Evolutionary conservation across 2,329 filamentous ascomycete species (phyloP), one percentile per base, ranked within the genome.

Genomic region (Fusarium abutilonis): DNA sequence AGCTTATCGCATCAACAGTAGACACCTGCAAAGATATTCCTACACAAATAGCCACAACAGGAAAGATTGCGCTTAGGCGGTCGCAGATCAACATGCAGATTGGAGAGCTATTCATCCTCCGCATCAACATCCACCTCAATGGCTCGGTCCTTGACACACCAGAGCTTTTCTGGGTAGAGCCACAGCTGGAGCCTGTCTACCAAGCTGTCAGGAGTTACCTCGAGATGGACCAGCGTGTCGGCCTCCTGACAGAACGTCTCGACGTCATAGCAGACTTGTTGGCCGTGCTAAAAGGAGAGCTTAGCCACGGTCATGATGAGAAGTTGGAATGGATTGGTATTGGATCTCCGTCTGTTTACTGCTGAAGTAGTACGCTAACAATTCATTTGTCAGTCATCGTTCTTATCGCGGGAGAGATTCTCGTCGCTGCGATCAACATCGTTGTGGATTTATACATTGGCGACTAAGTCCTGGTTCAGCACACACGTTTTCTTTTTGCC

Each of bases 61-160:
- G 95, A 63, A 95, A 93, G 72, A 95, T 99, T 72, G 89, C 91
- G 52, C 86, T 99, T 56, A 92, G 89, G 56, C 88, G 94, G 39
- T 87, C 88, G 56, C 88, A 98, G 75, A 97, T 99, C 82, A 98
- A 98, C 81, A 98, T 98, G 93, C 93, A 98, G 78, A 97, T 99
- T 60, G 95, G 95, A 74, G 93, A 99, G 79, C 86, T 99, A 50
- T 99, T 99, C 77, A 98, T 99, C 73, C 81, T 99, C 29, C 88
- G 95, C 58, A 98, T 99, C 79, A 97, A 95, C 76, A 98, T 99
- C 72, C 96, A 99, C 78, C 84, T 99, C 46, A 97, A 98, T 76
- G 95, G 95, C 31, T 96, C 92, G 28, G 93, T 99, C 6, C 88
- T 99, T 35, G 95, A 99, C 75, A 96, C 93, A 9, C 95, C 95